These are phyloP conservation scores for Barnettozyma sp. DNA, from an alignment of 805 yeast species.

Conservation along the genomic window DNA sequence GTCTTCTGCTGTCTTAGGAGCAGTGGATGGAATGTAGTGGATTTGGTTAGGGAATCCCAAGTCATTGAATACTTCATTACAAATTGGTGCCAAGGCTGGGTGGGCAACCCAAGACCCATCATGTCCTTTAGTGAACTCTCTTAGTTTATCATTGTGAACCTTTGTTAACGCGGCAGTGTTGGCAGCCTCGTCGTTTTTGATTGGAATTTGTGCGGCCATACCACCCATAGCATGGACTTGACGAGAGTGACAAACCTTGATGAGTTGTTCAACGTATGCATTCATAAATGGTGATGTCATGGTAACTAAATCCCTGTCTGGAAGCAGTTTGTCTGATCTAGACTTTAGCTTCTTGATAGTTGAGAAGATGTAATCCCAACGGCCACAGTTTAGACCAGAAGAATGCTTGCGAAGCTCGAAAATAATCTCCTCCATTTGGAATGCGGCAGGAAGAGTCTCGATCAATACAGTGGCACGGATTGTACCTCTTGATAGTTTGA, in stretches of 20 bases:
- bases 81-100: slow-evolving; percentile 73
- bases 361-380: slow-evolving; percentile 85
- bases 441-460: slow-evolving; percentile 80
- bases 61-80: slow-evolving; percentile 62
- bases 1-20: slow-evolving; percentile 45
- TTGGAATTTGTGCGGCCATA: slow-evolving; percentile 85
- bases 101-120: slow-evolving; percentile 91
- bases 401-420: slow-evolving; percentile 72
- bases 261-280: slow-evolving; percentile 65
- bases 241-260: slow-evolving; percentile 67
- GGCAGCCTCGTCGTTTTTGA: slow-evolving; percentile 59
- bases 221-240: slow-evolving; percentile 88
- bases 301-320: slow-evolving; percentile 74
- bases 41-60: slow-evolving; percentile 84
- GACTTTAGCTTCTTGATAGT: slow-evolving; percentile 68
- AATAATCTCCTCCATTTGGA: slow-evolving; percentile 80
- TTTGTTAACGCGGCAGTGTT: slow-evolving; percentile 63
- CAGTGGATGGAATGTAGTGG: slow-evolving; percentile 37
- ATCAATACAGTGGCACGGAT: slow-evolving; percentile 76
- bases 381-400: slow-evolving; percentile 78
- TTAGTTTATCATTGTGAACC: slow-evolving; percentile 65
- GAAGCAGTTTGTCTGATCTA: slow-evolving; percentile 57
- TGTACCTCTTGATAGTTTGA: slow-evolving; percentile 66
- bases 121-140: slow-evolving; percentile 74
- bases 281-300: slow-evolving; percentile 81